Base-by-base conservation (phyloP, 1,284 basidiomycete genomes). In the Ustilago nuda region DNA sequence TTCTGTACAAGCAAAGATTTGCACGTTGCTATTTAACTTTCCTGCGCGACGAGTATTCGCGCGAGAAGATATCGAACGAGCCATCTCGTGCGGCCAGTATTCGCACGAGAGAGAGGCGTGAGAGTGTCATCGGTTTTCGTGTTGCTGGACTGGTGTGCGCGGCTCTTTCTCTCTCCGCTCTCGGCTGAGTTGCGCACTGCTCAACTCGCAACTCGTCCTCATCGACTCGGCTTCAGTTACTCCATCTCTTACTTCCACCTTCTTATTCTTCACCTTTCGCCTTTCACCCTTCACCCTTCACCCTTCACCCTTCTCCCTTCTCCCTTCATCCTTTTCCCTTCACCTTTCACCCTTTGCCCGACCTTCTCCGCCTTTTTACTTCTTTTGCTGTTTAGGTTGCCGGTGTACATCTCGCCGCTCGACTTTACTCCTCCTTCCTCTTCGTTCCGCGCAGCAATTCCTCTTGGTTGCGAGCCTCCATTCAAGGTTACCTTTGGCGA, bases 131-230 rank as follows among this genome's bases (percentile, higher is more conserved):
- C 48, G 27, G 48, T 50, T 7, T 45, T 45, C 43, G 48, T 27
- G 48, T 50, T 27, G 23, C 48, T 48, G 37, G 37, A 11, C 15
- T 39, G 37, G 2, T 39, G 15, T 39, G 11, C 37, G 37, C 13
- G 27, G 19, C 27, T 12, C 15, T 3, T 27, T 15, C 27, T 8
- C 8, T 50, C 48, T 32, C 27, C 51, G 51, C 33, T 53, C 33
- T 37, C 32, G 23, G 51, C 35, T 36, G 8, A 13, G 13, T 37
- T 53, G 51, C 51, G 33, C 51, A 53, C 33, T 35, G 51, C 33
- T 53, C 33, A 53, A 53, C 33, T 50, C 48, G 48, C 11, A 32
- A 50, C 48, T 50, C 48, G 48, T 30, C 23, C 27, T 13, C 23
- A 32, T 45, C 43, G 23, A 27, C 23, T 27, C 23, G 23, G 23